These are phyloP conservation scores for Phaseolus lunatus DNA, from an alignment of 306 rosid genomes.

Conservation along the genomic window DNA sequence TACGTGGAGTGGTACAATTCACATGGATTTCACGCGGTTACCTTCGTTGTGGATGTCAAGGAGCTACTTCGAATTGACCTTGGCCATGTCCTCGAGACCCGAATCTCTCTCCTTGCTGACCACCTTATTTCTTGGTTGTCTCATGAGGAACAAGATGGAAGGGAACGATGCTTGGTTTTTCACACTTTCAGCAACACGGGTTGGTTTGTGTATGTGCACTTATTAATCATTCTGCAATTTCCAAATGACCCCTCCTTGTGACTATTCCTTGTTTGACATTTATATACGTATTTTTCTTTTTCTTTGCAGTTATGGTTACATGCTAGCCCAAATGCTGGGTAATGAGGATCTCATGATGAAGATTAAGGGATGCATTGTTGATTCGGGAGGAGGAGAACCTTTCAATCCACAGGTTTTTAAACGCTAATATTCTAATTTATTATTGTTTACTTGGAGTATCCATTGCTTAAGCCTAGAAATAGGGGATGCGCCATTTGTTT, in stretches of 20 bases:
- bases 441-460: conserved; percentile 8
- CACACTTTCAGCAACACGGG: conserved; percentile 96
- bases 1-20: conserved; percentile 90
- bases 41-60: conserved; percentile 66
- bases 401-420: conserved; percentile 79
- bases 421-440: not conserved
- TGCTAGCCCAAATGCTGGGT: conserved; percentile 62
- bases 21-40: conserved; percentile 71
- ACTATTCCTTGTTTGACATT: not conserved
- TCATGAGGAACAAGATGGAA: conserved; percentile 57
- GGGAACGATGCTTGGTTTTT: conserved; percentile 73
- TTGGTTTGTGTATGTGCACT: conserved; percentile 81
- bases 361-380: conserved; percentile 83
- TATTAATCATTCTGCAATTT: not conserved
- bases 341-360: conserved; percentile 62
- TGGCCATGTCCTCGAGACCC: conserved; percentile 61
- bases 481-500: not conserved
- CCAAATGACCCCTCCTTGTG: not conserved
- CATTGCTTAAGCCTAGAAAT: not conserved
- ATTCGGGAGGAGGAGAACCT: conserved; percentile 91
- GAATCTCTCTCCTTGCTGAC: conserved; percentile 55
- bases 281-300: not conserved
- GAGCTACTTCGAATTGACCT: conserved; percentile 67
- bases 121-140: conserved; percentile 72
- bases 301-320: conserved; percentile 75